Evolutionary conservation across 176 grass and related monocot species (phyloP), one percentile per base, ranked within the genome.

Genomic region (Zoysia japonica): DNA sequence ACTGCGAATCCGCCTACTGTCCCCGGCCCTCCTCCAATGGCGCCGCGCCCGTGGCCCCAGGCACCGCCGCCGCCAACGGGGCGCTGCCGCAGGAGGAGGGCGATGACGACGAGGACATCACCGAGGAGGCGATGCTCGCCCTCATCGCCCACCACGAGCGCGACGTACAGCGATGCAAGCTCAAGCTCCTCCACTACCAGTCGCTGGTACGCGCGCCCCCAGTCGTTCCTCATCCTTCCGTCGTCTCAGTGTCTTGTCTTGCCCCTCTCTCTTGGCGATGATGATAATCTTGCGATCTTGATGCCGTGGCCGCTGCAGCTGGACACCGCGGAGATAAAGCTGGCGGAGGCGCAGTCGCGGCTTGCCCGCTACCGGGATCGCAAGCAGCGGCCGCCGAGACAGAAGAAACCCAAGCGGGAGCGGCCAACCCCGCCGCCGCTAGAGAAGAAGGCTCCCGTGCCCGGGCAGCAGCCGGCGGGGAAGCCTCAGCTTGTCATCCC

Each of bases 401-500:
- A 68, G 66, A 60, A 8, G 77, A 61, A 63, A 6, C 78, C 54
- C 16, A 74, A 28, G 28, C 28, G 28, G 28, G 28, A 71, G 39
- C 43, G 28, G 45, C 45, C 45, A 7, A 47, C 45, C 45, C 45
- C 45, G 45, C 45, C 45, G 45, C 13, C 50, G 40, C 62, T 28
- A 46, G 63, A 82, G 43, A 53, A 47, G 54, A 89, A 73, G 65
- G 55, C 49, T 10, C 63, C 76, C 17, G 11, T 17, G 37, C 66
- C 53, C 19, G n/a, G 65, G 55, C 61, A 42, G 48, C 82, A 85
- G 53, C 66, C 9, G 9, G 1, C 67, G 46, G 54, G 39, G 2
- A 83, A 89, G 69, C 89, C 89, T 6, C 86, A 89, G 47, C 89
- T 94, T 75, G 46, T 94, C 56, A 87, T 94, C 56, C 92, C 84